Evolutionary conservation across 352 stramenopile genomes (phyloP).

Genomic region (Phytophthora ohioensis): DNA sequence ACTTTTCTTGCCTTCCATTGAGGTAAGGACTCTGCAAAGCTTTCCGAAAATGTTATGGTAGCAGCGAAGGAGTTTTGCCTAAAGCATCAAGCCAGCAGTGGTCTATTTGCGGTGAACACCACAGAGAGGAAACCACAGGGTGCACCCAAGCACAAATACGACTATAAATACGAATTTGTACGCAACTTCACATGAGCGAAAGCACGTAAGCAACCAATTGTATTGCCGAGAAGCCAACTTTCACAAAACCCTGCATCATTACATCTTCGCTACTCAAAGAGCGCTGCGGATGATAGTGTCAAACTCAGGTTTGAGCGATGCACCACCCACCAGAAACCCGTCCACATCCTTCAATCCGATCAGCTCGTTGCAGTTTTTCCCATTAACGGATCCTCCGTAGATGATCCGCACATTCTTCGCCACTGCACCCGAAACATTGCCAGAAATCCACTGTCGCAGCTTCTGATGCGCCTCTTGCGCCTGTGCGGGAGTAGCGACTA

Average conservation of each 20-base stretch:
- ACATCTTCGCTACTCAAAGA: slow-evolving; percentile 14
- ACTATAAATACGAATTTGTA: too few relatives aligned
- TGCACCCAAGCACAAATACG: too few relatives aligned
- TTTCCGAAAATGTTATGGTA: not conserved
- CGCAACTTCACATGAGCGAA: too few relatives aligned
- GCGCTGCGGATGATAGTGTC: slow-evolving; percentile 84
- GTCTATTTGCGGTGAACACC: not conserved
- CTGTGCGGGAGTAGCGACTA: slow-evolving; percentile 96
- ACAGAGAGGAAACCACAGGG: not conserved
- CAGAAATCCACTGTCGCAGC: slow-evolving; percentile 77
- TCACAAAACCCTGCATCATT: too few relatives aligned
- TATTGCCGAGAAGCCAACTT: too few relatives aligned
- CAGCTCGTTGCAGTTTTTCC: slow-evolving; percentile 90
- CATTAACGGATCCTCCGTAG: slow-evolving; percentile 95
- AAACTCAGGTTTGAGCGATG: slow-evolving; percentile 94
- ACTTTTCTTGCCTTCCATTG: slow-evolving; percentile 34
- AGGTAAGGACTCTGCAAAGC: not conserved
- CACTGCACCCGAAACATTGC: slow-evolving; percentile 73
- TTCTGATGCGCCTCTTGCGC: slow-evolving; percentile 94
- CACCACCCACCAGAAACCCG: slow-evolving; percentile 95
- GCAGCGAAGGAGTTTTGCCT: too few relatives aligned
- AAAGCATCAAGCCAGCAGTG: too few relatives aligned
- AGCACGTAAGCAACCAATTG: too few relatives aligned
- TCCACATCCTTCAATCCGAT: slow-evolving; percentile 89
- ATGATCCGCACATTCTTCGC: slow-evolving; percentile 87